Conservation (phyloP, 768 basidiomycete species). For the Rhodosporidiobolus sp. region DNA sequence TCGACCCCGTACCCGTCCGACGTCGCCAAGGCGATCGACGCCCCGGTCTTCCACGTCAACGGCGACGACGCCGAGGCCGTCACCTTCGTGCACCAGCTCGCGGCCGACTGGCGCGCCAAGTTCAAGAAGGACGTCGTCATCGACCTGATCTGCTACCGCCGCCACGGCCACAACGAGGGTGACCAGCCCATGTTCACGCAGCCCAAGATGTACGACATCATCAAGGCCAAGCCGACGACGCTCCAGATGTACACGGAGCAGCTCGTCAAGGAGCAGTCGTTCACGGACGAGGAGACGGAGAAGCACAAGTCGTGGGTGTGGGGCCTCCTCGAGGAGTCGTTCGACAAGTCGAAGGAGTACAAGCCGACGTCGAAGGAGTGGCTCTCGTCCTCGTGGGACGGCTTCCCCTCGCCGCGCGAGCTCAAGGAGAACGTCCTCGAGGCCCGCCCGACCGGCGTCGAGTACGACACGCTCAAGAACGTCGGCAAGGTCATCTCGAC, state of each 20-base stretch:
- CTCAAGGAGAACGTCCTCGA: conserved; percentile 88
- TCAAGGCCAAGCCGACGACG: conserved; percentile 87
- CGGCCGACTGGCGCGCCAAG: conserved; percentile 95
- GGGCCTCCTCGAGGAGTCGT: conserved; percentile 96
- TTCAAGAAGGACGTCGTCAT: conserved; percentile 99
- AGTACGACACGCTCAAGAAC: conserved; percentile 69
- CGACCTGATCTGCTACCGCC: conserved; percentile 97
- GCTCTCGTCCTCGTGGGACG: conserved; percentile 96
- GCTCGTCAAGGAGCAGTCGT: conserved; percentile 83
- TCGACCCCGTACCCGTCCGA: conserved; percentile 98
- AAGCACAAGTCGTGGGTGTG: conserved; percentile 99
- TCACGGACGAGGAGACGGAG: conserved; percentile 92
- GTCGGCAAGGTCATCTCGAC: conserved; percentile 83
- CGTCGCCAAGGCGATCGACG: conserved; percentile 95
- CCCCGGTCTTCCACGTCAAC: conserved; percentile 99
- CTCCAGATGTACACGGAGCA: conserved; percentile 82
- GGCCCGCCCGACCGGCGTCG: conserved; percentile 79
- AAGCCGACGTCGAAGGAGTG: conserved; percentile 92
- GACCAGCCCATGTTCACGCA: conserved; percentile 99
- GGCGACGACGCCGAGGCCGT: conserved; percentile 96
- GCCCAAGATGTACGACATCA: conserved; percentile 84
- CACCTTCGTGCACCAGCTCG: conserved; percentile 96
- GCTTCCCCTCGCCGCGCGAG: conserved; percentile 95
- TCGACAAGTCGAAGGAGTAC: conserved; percentile 91
- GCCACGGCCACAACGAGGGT: conserved; percentile 97